Conservation (phyloP, 306 rosid species). For the Purshia tridentata region DNA sequence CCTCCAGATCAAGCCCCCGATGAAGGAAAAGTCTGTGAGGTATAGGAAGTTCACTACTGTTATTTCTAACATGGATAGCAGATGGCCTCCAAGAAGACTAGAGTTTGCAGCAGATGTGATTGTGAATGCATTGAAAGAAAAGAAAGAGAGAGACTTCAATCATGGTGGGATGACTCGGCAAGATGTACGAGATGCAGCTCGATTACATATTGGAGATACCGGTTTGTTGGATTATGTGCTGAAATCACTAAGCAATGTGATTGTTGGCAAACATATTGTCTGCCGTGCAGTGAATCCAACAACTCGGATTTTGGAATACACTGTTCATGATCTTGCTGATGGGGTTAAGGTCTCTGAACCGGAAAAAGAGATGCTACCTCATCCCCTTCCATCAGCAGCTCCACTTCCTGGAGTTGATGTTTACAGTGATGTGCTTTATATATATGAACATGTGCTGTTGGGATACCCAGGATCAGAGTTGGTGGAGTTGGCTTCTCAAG, state of each 20-base stretch:
- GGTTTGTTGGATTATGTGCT: constrained; percentile 86
- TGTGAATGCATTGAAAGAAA: constrained; percentile 71
- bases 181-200: constrained; percentile 81
- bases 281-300: constrained; percentile 73
- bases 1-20: constrained; percentile 35
- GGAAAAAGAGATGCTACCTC: constrained; percentile 17
- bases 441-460: constrained; percentile 67
- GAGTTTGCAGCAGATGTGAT: constrained; percentile 83
- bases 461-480: constrained; percentile 58
- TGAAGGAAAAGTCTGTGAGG: constrained; percentile 58
- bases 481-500: constrained; percentile 57
- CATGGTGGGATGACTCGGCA: constrained; percentile 83
- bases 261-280: constrained; percentile 65
- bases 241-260: constrained; percentile 73
- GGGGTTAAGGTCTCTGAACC: constrained; percentile 38
- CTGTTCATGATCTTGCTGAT: constrained; percentile 55
- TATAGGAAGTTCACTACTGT: constrained; percentile 58
- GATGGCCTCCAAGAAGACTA: constrained; percentile 84
- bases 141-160: constrained; percentile 42
- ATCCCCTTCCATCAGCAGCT: constrained; percentile 29
- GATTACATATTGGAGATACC: constrained; percentile 87
- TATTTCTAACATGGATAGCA: constrained; percentile 75
- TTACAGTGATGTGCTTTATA: constrained; percentile 53
- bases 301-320: constrained; percentile 68
- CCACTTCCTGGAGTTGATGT: constrained; percentile 58